A percentile compares a stretch with the other conserved stretches of the same genome.
These are phyloP conservation scores for Galerina sulciceps DNA, from an alignment of 768 basidiomycete species.

Conservation along the genomic window DNA sequence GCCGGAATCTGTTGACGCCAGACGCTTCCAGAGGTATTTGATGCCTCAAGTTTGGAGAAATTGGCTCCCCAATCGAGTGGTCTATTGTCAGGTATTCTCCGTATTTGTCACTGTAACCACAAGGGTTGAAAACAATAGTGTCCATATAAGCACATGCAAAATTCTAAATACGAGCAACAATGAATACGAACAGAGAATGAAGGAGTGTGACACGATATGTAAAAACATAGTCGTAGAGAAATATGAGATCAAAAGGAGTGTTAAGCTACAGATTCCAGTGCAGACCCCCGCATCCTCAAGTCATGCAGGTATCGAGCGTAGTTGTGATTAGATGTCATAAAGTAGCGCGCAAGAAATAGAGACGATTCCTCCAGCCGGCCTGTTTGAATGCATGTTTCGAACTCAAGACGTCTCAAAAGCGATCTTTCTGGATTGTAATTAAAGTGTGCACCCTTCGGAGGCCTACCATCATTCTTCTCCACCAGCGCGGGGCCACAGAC, in stretches of 20 bases:
- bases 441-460: constrained; percentile 30
- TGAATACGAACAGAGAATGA: background rate
- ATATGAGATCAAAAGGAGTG: background rate
- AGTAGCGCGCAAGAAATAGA: constrained; percentile 2
- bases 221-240: background rate
- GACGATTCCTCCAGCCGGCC: background rate
- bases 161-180: background rate
- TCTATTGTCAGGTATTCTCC: too few species aligned
- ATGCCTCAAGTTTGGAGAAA: too few species aligned
- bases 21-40: too few species aligned
- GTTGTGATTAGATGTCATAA: background rate
- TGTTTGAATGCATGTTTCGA: background rate
- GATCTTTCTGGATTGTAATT: constrained; percentile 24
- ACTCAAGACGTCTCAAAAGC: constrained; percentile 6
- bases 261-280: background rate
- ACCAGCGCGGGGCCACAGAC: constrained; percentile 30
- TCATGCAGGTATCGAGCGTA: too few species aligned
- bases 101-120: too few species aligned
- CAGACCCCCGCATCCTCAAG: too few species aligned
- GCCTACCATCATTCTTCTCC: constrained; percentile 31
- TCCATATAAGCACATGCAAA: too few species aligned
- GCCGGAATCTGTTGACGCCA: too few species aligned
- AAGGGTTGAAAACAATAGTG: too few species aligned
- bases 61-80: too few species aligned
- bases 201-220: background rate